These are phyloP conservation scores for Xylaria grammica DNA, from an alignment of 495 filamentous ascomycete species.

Conservation along the genomic window DNA sequence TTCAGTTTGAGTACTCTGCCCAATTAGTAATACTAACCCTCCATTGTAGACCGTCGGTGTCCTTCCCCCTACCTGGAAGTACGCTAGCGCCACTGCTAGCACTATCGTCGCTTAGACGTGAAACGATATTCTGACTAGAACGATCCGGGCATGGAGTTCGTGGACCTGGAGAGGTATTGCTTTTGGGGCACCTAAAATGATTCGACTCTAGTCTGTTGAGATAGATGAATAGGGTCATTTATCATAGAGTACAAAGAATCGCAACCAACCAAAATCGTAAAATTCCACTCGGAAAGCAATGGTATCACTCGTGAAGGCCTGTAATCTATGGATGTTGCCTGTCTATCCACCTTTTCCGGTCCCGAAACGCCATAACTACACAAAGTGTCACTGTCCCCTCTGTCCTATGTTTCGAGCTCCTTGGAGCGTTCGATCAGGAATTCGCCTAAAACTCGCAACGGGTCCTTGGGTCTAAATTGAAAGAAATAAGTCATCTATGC, in stretches of 20 bases:
- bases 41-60: constrained; percentile 79
- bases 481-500: neutral
- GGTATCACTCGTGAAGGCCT: constrained; percentile 30
- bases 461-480: constrained; percentile 71
- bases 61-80: constrained; percentile 97
- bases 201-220: constrained; percentile 29
- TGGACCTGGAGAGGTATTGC: constrained; percentile 37
- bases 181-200: constrained; percentile 31
- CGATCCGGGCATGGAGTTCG: constrained; percentile 38
- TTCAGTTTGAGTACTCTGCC: neutral
- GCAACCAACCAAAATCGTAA: constrained; percentile 22
- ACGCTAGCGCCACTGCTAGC: constrained; percentile 74
- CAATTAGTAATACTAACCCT: constrained; percentile 27
- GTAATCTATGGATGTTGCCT: constrained; percentile 18
- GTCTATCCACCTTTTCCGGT: constrained; percentile 17
- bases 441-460: constrained; percentile 83
- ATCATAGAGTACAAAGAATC: constrained; percentile 27
- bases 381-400: constrained; percentile 7
- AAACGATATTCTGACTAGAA: constrained; percentile 30
- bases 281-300: constrained; percentile 23
- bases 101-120: constrained; percentile 66
- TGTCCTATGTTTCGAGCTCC: constrained; percentile 63
- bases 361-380: constrained; percentile 32
- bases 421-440: constrained; percentile 81
- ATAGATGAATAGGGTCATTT: constrained; percentile 32